phyloP scores from a whole-genome alignment of 257 asterid species.

The Penstemon davidsonii region DNA sequence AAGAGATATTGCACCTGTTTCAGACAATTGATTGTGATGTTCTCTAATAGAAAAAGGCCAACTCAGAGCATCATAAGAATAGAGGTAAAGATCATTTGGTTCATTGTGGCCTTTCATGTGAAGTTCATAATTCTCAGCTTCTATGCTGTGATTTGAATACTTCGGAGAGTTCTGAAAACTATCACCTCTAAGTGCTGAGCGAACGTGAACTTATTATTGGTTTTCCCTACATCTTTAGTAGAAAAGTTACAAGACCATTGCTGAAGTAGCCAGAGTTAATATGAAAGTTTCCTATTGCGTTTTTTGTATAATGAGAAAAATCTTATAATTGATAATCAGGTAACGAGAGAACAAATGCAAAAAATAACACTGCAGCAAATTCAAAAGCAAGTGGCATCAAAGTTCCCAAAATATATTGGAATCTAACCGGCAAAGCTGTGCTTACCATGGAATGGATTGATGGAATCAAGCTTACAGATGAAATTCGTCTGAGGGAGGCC shows the following conservation, averaged over 20 bases:
- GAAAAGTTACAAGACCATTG: background rate
- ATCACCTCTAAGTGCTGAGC: background rate
- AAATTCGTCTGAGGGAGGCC: slow-evolving; percentile 66
- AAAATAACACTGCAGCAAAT: slow-evolving; percentile 27
- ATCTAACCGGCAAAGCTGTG: slow-evolving; percentile 77
- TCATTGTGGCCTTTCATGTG: background rate
- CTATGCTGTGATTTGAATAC: background rate
- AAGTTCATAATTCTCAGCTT: slow-evolving; percentile 5
- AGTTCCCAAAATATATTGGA: slow-evolving; percentile 95
- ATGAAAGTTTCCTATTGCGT: background rate
- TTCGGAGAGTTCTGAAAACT: background rate
- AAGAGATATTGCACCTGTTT: slow-evolving; percentile 1
- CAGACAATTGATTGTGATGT: background rate
- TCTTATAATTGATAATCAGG: slow-evolving; percentile 40
- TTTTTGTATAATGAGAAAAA: background rate
- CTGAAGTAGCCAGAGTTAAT: background rate
- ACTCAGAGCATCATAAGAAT: background rate
- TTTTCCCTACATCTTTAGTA: background rate
- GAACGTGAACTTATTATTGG: background rate
- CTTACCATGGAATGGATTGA: slow-evolving; percentile 99
- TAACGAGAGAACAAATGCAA: slow-evolving; percentile 37
- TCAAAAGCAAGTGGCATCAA: slow-evolving; percentile 55
- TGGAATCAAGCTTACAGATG: slow-evolving; percentile 90
- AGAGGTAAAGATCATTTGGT: background rate
- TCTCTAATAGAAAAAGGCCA: background rate